These are phyloP conservation scores for Alternaria metachromatica DNA, from an alignment of 2,329 filamentous ascomycete species.

Conservation along the genomic window DNA sequence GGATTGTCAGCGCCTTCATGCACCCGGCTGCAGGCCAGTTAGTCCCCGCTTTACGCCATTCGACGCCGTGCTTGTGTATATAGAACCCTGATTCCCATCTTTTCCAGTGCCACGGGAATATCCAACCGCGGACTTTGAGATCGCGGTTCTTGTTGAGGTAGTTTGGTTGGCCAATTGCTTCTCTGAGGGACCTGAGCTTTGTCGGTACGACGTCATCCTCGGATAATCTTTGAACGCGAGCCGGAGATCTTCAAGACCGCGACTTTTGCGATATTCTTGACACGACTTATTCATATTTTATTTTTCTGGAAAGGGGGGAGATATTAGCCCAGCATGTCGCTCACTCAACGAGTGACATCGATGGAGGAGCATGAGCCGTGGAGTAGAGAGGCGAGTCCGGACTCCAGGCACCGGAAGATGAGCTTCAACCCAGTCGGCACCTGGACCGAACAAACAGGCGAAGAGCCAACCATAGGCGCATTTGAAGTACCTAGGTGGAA, in stretches of 20 bases:
- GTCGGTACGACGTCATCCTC: constrained; percentile 19
- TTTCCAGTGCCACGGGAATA: background rate
- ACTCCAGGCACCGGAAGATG: constrained; percentile 53
- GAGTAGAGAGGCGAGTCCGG: constrained; percentile 47
- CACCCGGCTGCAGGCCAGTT: constrained; percentile 12
- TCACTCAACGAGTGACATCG: constrained; percentile 48
- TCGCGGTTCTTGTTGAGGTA: background rate
- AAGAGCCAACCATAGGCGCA: constrained; percentile 53
- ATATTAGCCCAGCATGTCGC: constrained; percentile 42
- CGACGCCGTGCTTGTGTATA: constrained; percentile 14
- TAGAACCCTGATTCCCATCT: constrained; percentile 17
- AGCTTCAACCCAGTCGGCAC: constrained; percentile 58
- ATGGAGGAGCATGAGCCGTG: constrained; percentile 52
- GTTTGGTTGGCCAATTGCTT: constrained; percentile 11
- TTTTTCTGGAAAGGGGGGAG: background rate
- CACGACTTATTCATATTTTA: background rate
- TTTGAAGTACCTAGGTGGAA: constrained; percentile 63
- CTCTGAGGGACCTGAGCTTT: background rate
- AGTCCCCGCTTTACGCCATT: constrained; percentile 24
- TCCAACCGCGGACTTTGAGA: background rate
- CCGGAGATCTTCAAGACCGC: background rate
- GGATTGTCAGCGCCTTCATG: constrained; percentile 21
- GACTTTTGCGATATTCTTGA: background rate
- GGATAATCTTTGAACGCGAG: constrained; percentile 2
- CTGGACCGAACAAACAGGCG: constrained; percentile 51